Evolutionary conservation across 495 filamentous ascomycete genomes (phyloP).

Genomic region (Wilcoxina mikolae): DNA sequence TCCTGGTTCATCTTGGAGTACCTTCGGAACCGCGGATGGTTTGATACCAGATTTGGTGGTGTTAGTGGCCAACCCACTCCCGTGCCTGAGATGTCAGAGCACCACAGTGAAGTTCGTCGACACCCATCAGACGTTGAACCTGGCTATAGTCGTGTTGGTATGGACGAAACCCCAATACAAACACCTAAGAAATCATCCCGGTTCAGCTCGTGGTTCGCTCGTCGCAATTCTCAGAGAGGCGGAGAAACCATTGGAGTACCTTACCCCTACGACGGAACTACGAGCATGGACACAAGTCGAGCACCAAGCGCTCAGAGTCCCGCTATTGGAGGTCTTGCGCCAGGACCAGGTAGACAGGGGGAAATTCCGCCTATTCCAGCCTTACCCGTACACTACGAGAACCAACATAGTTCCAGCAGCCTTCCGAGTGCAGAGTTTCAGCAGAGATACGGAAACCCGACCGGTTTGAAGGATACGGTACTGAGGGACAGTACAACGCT

Average conservation of each 20-base stretch:
- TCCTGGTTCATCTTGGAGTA: slow-evolving; percentile 26
- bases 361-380: slow-evolving; percentile 23
- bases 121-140: not conserved
- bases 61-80: not conserved
- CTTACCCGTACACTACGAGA: slow-evolving; percentile 15
- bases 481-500: slow-evolving; percentile 24
- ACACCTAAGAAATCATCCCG: slow-evolving; percentile 5
- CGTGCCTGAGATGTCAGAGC: slow-evolving; percentile 6
- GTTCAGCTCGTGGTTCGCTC: slow-evolving; percentile 6
- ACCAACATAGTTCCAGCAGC: not conserved
- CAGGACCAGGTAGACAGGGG: slow-evolving; percentile 18
- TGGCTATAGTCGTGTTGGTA: slow-evolving; percentile 1
- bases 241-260: not conserved
- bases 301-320: slow-evolving; percentile 23
- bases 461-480: slow-evolving; percentile 8
- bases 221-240: not conserved
- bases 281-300: slow-evolving; percentile 19
- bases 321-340: slow-evolving; percentile 21
- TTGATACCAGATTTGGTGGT: slow-evolving; percentile 11
- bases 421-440: not conserved
- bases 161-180: not conserved
- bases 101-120: not conserved
- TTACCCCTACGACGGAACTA: not conserved
- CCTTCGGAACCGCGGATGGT: slow-evolving; percentile 18
- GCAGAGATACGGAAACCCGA: not conserved